Evolutionary conservation across 2,329 filamentous ascomycete species (phyloP).

Genomic region (Tolypocladium cylindrosporum): DNA sequence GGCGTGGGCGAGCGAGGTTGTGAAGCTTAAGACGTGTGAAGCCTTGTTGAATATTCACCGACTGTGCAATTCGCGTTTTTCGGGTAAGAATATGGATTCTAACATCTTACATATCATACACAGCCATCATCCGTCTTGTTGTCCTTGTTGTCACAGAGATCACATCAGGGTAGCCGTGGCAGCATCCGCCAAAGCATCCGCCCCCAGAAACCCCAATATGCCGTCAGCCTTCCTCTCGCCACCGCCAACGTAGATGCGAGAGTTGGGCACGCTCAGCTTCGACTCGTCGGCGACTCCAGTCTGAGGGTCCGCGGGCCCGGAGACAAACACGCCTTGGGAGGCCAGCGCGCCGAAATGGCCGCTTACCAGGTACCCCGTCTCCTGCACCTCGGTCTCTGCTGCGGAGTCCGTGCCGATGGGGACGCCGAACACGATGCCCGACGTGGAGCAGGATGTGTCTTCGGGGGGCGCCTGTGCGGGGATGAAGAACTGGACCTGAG

Average conservation of each 20-base stretch:
- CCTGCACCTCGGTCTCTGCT: not conserved
- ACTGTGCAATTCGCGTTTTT: not conserved
- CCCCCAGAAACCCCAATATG: conserved; percentile 1
- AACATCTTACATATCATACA: not conserved
- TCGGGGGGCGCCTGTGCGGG: conserved; percentile 18
- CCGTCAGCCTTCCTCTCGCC: not conserved
- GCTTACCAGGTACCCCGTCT: conserved; percentile 2
- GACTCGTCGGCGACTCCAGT: conserved; percentile 9
- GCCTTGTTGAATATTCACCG: not conserved
- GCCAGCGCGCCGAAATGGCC: conserved; percentile 54
- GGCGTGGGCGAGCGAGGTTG: not conserved
- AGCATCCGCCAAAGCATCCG: conserved; percentile 5
- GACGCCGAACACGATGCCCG: conserved; percentile 22
- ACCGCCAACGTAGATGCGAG: conserved; percentile 15
- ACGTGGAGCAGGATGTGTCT: conserved; percentile 8
- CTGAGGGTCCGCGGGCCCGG: conserved; percentile 9
- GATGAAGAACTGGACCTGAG: conserved; percentile 57
- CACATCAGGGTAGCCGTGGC: conserved; percentile 5
- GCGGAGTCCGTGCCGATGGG: conserved; percentile 10
- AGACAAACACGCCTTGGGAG: conserved; percentile 47
- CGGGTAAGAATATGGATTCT: not conserved
- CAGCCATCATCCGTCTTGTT: not conserved
- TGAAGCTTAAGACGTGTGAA: not conserved
- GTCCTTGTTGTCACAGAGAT: not conserved
- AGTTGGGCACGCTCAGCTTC: conserved; percentile 25